These are phyloP conservation scores for Elsinoe australis DNA, from an alignment of 2,329 filamentous ascomycete genomes.

Conservation along the genomic window DNA sequence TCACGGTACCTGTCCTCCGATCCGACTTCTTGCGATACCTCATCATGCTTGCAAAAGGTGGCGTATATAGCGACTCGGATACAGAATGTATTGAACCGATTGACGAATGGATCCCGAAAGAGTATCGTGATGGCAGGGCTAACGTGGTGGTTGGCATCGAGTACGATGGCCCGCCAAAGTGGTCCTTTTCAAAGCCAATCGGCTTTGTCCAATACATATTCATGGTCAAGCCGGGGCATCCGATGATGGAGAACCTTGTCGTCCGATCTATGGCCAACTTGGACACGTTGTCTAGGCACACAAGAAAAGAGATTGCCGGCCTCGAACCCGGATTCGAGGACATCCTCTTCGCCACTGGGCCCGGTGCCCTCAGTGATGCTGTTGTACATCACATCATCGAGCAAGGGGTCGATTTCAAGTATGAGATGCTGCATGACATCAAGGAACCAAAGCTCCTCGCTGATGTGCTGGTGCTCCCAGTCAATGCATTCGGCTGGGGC, in stretches of 20 bases:
- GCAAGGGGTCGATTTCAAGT: conserved; percentile 45
- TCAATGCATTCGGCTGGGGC: conserved; percentile 44
- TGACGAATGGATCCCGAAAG: conserved; percentile 21
- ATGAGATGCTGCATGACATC: conserved; percentile 39
- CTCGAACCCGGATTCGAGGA: conserved; percentile 9
- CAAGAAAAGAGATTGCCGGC: conserved; percentile 17
- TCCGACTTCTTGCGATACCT: conserved; percentile 22
- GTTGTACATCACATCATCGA: conserved; percentile 57
- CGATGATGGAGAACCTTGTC: conserved; percentile 42
- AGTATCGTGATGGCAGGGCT: conserved; percentile 32
- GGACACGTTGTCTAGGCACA: not conserved
- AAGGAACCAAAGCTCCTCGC: conserved; percentile 19
- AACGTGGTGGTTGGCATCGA: conserved; percentile 22
- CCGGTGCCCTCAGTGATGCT: conserved; percentile 60
- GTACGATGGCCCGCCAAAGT: conserved; percentile 11
- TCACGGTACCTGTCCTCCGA: conserved; percentile 19
- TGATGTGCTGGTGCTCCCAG: conserved; percentile 22
- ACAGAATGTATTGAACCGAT: conserved; percentile 20
- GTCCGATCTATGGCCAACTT: conserved; percentile 48
- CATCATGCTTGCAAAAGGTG: conserved; percentile 21
- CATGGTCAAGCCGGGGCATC: conserved; percentile 22
- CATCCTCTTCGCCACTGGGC: conserved; percentile 64
- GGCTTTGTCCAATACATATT: conserved; percentile 21
- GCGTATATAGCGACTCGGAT: conserved; percentile 23
- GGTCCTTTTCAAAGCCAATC: conserved; percentile 13